Percentiles rank a stretch among this genome's conserved stretches.
These are phyloP conservation scores for Musa acuminata DNA, from an alignment of 176 grass and related monocot genomes.

Conservation along the genomic window DNA sequence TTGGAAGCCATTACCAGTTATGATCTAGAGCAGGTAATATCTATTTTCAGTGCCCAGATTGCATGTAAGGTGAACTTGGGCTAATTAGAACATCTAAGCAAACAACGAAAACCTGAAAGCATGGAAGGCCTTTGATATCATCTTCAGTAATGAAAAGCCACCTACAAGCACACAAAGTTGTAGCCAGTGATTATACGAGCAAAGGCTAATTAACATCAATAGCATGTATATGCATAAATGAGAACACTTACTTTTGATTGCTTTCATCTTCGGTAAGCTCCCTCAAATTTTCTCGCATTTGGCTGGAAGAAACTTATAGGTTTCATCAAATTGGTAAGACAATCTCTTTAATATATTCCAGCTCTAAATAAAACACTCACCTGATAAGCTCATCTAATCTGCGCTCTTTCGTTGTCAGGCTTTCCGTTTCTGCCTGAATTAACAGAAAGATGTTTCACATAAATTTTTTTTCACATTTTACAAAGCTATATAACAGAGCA, in stretches of 20 bases:
- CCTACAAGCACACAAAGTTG: conserved; percentile 28
- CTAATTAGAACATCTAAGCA: conserved; percentile 22
- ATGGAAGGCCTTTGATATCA: conserved; percentile 83
- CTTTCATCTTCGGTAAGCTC: conserved; percentile 68
- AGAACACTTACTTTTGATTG: conserved; percentile 48
- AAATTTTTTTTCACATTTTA: neutral
- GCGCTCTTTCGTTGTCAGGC: conserved; percentile 55
- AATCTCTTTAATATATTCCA: conserved; percentile 13
- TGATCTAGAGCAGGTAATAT: neutral
- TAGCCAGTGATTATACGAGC: neutral
- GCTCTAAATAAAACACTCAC: conserved; percentile 28
- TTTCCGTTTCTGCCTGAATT: conserved; percentile 65
- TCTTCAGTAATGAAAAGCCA: conserved; percentile 90
- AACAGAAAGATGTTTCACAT: conserved; percentile 11
- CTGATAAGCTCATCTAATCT: conserved; percentile 60
- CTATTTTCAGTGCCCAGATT: neutral
- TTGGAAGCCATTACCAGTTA: neutral
- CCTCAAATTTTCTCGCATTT: conserved; percentile 60
- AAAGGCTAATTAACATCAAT: neutral
- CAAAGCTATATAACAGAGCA: neutral
- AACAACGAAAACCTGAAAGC: conserved; percentile 70
- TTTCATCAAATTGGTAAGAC: conserved; percentile 23
- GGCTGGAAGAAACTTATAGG: conserved; percentile 35
- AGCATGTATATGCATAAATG: conserved; percentile 5
- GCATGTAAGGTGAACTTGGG: conserved; percentile 5